These are phyloP conservation scores for Oemleria cerasiformis DNA, from an alignment of 306 rosid species.

Conservation along the genomic window DNA sequence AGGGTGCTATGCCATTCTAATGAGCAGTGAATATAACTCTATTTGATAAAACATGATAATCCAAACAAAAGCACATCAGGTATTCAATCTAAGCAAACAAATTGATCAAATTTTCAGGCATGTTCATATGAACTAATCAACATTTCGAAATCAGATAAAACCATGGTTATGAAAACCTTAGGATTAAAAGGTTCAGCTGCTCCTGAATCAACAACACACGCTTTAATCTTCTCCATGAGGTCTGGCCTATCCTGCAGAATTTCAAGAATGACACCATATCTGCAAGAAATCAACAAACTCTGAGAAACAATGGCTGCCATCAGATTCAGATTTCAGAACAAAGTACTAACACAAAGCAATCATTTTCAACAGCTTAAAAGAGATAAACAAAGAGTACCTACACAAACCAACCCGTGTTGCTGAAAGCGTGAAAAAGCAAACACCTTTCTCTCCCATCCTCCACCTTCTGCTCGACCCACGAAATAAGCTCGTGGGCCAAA, in stretches of 20 bases:
- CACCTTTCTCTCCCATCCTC: slow-evolving; percentile 57
- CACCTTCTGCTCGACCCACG: slow-evolving; percentile 60
- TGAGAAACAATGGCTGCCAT: background rate
- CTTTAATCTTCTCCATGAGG: slow-evolving; percentile 63
- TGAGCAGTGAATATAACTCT: background rate
- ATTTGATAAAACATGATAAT: background rate
- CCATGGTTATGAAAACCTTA: slow-evolving; percentile 42
- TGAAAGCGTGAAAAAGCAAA: slow-evolving; percentile 78
- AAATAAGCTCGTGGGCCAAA: slow-evolving; percentile 47
- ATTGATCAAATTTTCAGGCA: background rate
- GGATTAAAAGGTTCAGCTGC: slow-evolving; percentile 83
- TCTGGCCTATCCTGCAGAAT: slow-evolving; percentile 44
- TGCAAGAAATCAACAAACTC: slow-evolving; percentile 26
- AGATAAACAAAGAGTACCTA: slow-evolving; percentile 36
- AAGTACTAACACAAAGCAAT: slow-evolving; percentile 2
- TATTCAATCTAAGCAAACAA: background rate
- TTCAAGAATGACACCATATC: slow-evolving; percentile 72
- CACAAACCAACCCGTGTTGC: slow-evolving; percentile 97
- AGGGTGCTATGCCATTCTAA: background rate
- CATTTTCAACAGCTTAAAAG: too few relatives aligned
- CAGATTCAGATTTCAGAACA: background rate
- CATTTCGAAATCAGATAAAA: background rate
- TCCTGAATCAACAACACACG: slow-evolving; percentile 85
- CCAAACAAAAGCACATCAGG: background rate
- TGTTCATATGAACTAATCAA: slow-evolving; percentile 1